Evolutionary conservation across 169 alveolate genomes (phyloP).

Genomic region (Eimeria praecox): DNA sequence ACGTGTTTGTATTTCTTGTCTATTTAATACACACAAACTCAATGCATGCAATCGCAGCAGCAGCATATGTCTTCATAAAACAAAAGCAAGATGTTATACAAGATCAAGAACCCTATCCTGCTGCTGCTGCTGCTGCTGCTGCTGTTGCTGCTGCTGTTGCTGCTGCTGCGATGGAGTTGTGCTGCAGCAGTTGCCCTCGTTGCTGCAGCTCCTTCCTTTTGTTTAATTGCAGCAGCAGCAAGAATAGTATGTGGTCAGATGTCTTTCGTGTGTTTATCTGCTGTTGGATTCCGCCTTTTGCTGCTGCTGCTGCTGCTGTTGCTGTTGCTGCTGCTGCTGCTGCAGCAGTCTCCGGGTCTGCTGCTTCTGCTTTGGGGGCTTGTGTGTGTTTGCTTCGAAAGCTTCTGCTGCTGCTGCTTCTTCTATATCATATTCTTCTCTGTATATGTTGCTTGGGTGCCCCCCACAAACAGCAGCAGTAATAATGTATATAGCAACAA

Average conservation of each 20-base stretch:
- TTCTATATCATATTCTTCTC: background rate
- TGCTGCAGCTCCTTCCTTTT: background rate
- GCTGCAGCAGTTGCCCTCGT: background rate
- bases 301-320: background rate
- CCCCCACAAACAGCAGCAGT: constrained; percentile 18
- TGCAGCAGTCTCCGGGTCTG: background rate
- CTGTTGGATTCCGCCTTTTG: background rate
- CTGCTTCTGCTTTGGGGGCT: background rate
- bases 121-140: background rate
- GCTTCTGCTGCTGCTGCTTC: background rate
- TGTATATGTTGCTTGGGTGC: background rate
- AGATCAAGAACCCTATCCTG: background rate
- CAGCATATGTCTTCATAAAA: background rate
- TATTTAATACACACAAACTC: background rate
- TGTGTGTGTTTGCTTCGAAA: background rate
- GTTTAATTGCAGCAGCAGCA: background rate
- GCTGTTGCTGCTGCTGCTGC: background rate
- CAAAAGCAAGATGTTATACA: background rate
- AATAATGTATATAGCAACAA: too few relatives aligned
- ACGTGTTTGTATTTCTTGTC: background rate
- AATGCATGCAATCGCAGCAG: background rate
- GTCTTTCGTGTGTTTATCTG: background rate
- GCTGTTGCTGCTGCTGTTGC: background rate
- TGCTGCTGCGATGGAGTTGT: background rate
- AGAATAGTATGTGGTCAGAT: background rate